Conservation (phyloP, 176 grass and related monocot species). For the Paspalum vaginatum region DNA sequence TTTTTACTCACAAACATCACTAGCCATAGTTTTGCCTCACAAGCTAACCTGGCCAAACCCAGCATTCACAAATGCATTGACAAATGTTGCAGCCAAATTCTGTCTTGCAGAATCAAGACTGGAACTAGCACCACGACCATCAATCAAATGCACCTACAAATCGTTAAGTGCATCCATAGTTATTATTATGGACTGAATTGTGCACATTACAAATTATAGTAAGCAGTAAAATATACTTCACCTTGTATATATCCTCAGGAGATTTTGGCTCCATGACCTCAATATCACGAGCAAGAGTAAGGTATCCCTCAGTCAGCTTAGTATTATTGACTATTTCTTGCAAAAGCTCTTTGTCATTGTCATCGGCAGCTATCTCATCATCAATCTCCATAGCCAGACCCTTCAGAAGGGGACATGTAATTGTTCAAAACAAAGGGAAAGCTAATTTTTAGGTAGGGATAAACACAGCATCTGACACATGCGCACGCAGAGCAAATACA, state of each 20-base stretch:
- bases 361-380: slow-evolving; percentile 85
- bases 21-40: slow-evolving; percentile 15
- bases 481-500: background rate
- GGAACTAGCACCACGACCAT: slow-evolving; percentile 87
- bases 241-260: slow-evolving; percentile 99
- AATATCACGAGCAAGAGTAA: slow-evolving; percentile 94
- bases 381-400: slow-evolving; percentile 86
- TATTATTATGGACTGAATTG: slow-evolving; percentile 27
- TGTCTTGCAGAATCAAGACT: slow-evolving; percentile 98
- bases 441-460: background rate
- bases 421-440: background rate
- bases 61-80: slow-evolving; percentile 99
- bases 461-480: background rate
- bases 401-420: slow-evolving; percentile 44
- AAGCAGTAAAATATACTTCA: slow-evolving; percentile 38
- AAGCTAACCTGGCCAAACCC: slow-evolving; percentile 89
- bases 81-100: slow-evolving; percentile 94
- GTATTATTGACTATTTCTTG: slow-evolving; percentile 93
- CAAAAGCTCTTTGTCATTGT: slow-evolving; percentile 82
- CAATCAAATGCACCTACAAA: slow-evolving; percentile 91
- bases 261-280: slow-evolving; percentile 99
- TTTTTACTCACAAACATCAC: background rate
- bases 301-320: slow-evolving; percentile 85
- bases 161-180: slow-evolving; percentile 30
- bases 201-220: slow-evolving; percentile 4